A percentile compares a stretch with the other conserved stretches of the same genome.
These are phyloP conservation scores for Rhododendron mucronatum DNA, from an alignment of 148 eudicot species.

Conservation along the genomic window DNA sequence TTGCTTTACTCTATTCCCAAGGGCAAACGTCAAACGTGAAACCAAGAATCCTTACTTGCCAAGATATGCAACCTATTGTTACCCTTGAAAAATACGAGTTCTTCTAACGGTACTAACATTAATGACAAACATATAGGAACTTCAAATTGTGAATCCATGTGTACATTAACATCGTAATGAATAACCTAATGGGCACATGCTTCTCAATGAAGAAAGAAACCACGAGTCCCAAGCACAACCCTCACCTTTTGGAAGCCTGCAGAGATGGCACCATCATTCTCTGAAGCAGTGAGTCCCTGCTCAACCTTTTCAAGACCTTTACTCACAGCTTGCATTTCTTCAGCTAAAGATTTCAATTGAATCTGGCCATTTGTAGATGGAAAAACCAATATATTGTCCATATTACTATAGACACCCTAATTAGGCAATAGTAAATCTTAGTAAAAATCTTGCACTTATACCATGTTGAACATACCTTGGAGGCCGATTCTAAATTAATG, in stretches of 20 bases:
- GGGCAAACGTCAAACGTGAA: neutral
- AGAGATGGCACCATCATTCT: conserved; percentile 85
- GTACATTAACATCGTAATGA: neutral
- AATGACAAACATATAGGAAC: neutral
- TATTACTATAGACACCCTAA: neutral
- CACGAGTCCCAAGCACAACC: neutral
- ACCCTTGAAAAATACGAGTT: neutral
- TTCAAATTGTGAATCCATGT: neutral
- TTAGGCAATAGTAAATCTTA: neutral
- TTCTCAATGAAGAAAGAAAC: neutral
- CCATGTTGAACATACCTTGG: conserved; percentile 55
- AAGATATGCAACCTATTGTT: neutral
- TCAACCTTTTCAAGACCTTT: conserved; percentile 99
- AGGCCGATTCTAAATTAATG: conserved; percentile 94
- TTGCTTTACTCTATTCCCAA: neutral
- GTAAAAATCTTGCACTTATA: neutral
- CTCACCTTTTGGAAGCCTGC: conserved; percentile 80
- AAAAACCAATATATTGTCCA: conserved; percentile 1
- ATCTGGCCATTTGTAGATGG: conserved; percentile 41
- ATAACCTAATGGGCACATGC: neutral
- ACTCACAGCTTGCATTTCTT: conserved; percentile 99
- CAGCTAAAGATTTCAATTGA: conserved; percentile 91
- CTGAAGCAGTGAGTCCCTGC: conserved; percentile 91
- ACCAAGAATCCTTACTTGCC: neutral
- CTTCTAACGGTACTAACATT: neutral